Evolutionary conservation across 306 rosid species (phyloP).

Genomic region (Acacia confusa): DNA sequence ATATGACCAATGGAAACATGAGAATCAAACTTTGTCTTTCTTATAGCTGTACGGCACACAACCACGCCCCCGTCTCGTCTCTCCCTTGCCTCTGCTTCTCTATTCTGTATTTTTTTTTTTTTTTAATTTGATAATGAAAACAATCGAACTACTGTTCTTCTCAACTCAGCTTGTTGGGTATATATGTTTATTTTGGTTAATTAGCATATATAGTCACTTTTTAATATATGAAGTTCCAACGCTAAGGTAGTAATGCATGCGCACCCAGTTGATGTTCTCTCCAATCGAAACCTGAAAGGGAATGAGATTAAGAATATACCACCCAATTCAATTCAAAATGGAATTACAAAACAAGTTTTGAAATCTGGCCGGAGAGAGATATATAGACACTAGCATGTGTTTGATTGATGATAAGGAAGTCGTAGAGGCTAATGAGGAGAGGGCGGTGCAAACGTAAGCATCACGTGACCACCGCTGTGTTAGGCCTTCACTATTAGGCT

Average conservation of each 20-base stretch:
- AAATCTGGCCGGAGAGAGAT: neutral
- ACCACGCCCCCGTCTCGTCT: neutral
- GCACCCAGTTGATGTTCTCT: neutral
- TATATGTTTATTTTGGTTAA: too few relatives aligned
- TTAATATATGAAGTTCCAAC: too few relatives aligned
- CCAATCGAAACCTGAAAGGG: neutral
- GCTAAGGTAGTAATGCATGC: neutral
- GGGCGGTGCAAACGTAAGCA: constrained; percentile 35
- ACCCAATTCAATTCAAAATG: too few relatives aligned
- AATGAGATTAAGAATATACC: too few relatives aligned
- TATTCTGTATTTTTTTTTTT: too few relatives aligned
- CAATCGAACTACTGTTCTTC: too few relatives aligned
- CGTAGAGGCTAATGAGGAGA: neutral
- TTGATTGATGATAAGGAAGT: too few relatives aligned
- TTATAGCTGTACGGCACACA: neutral
- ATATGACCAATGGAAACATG: constrained; percentile 1
- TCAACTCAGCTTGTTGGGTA: too few relatives aligned
- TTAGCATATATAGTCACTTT: too few relatives aligned
- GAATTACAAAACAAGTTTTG: neutral
- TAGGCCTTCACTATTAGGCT: constrained; percentile 14
- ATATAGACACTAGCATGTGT: neutral
- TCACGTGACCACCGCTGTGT: constrained; percentile 74
- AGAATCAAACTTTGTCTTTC: constrained; percentile 7
- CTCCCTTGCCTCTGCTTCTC: neutral
- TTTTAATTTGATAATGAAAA: too few relatives aligned